These are phyloP conservation scores for Cicer yamashitae DNA, from an alignment of 306 rosid species.

Conservation along the genomic window DNA sequence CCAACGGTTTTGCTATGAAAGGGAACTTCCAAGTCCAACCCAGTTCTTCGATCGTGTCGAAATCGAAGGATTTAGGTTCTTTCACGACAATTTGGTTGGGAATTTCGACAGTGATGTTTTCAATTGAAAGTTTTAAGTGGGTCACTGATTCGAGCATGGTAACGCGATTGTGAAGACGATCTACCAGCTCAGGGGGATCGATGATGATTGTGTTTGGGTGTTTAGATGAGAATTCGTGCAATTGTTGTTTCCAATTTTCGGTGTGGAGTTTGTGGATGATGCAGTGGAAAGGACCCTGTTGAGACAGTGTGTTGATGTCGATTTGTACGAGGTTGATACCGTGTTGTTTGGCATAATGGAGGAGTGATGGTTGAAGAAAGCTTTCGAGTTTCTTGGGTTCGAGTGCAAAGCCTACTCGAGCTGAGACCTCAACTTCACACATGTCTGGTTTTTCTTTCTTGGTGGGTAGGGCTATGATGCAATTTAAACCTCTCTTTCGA, in stretches of 20 bases:
- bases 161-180: slow-evolving; percentile 42
- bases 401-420: slow-evolving; percentile 50
- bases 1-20: slow-evolving; percentile 51
- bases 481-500: not conserved
- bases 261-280: slow-evolving; percentile 51
- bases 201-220: slow-evolving; percentile 44
- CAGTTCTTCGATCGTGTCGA: slow-evolving; percentile 3
- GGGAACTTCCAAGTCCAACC: slow-evolving; percentile 43
- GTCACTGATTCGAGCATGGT: slow-evolving; percentile 50
- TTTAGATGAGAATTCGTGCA: slow-evolving; percentile 33
- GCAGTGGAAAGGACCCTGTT: slow-evolving; percentile 52
- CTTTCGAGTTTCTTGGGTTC: slow-evolving; percentile 45
- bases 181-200: slow-evolving; percentile 45
- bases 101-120: slow-evolving; percentile 32
- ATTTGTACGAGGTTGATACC: slow-evolving; percentile 45
- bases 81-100: slow-evolving; percentile 44
- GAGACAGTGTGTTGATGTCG: slow-evolving; percentile 32
- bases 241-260: slow-evolving; percentile 42
- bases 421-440: slow-evolving; percentile 24
- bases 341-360: slow-evolving; percentile 37
- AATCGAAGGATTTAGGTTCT: slow-evolving; percentile 1
- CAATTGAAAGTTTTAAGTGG: not conserved
- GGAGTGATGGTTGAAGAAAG: slow-evolving; percentile 41
- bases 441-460: slow-evolving; percentile 9
- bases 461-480: not conserved